Percentiles rank a stretch among this genome's conserved stretches.
Evolutionary conservation across 306 rosid genomes (phyloP).

Genomic region (Prunus fruticosa): DNA sequence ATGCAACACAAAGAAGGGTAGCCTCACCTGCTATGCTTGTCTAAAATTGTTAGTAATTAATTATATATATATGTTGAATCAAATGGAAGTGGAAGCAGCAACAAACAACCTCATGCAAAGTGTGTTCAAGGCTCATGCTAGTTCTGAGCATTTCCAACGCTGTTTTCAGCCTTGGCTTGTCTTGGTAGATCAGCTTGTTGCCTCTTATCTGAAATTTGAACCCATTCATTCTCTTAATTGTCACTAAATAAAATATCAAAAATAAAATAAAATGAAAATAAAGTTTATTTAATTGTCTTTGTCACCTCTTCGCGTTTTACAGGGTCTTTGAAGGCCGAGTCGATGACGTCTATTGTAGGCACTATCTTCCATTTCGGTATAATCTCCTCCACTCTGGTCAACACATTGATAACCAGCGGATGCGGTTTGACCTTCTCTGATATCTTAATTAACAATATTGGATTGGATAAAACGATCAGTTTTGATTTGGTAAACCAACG

Average conservation of each 20-base stretch:
- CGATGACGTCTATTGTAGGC: conserved; percentile 69
- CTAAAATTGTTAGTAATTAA: too few relatives aligned
- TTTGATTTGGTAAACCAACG: conserved; percentile 4
- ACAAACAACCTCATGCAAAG: conserved; percentile 47
- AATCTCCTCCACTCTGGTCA: conserved; percentile 57
- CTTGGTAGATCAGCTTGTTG: conserved; percentile 82
- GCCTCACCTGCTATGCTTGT: conserved; percentile 45
- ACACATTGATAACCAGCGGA: conserved; percentile 54
- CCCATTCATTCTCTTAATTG: neutral
- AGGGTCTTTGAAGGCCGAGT: conserved; percentile 69
- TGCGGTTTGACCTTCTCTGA: conserved; percentile 82
- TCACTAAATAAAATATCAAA: neutral
- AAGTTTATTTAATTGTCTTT: neutral
- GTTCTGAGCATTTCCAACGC: conserved; percentile 80
- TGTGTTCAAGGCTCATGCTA: conserved; percentile 56
- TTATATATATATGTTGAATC: neutral
- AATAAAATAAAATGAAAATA: neutral
- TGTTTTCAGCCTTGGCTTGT: conserved; percentile 81
- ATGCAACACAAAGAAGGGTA: conserved; percentile 81
- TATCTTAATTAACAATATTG: conserved; percentile 34
- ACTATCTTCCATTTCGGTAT: conserved; percentile 90
- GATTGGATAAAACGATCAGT: neutral
- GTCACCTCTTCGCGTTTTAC: conserved; percentile 64
- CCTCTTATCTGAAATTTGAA: conserved; percentile 52
- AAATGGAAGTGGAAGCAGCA: neutral